Percentiles rank a stretch among this genome's conserved stretches.
phyloP scores from a whole-genome alignment of 345 rosid genomes.

The Lumnitzera littorea region DNA sequence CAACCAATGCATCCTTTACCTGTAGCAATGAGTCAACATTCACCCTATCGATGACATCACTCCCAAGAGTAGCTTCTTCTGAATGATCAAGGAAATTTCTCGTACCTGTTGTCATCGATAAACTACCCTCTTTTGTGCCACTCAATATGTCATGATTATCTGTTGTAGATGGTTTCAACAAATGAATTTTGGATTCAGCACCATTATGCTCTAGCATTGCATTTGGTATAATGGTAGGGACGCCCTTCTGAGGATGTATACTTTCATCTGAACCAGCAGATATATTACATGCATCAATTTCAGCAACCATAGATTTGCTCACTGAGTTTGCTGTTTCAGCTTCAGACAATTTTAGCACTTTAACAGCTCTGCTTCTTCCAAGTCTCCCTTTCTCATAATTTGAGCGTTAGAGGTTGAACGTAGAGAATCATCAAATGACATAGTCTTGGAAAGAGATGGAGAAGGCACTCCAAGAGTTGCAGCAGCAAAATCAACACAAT shows the following conservation, averaged over 20 bases:
- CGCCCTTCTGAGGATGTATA: slow-evolving; percentile 18
- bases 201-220: slow-evolving; percentile 15
- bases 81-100: slow-evolving; percentile 23
- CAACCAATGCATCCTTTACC: slow-evolving; percentile 20
- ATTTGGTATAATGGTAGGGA: slow-evolving; percentile 14
- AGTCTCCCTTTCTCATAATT: slow-evolving; percentile 57
- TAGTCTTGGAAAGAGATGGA: slow-evolving; percentile 69
- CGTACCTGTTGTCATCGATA: slow-evolving; percentile 23
- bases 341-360: slow-evolving; percentile 68
- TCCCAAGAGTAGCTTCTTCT: slow-evolving; percentile 16
- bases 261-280: slow-evolving; percentile 31
- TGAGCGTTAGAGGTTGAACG: slow-evolving; percentile 37
- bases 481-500: slow-evolving; percentile 89
- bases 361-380: slow-evolving; percentile 72
- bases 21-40: slow-evolving; percentile 16
- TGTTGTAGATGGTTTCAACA: slow-evolving; percentile 23
- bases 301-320: slow-evolving; percentile 12
- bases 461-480: slow-evolving; percentile 98
- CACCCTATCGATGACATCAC: slow-evolving; percentile 23
- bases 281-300: slow-evolving; percentile 19
- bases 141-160: slow-evolving; percentile 20
- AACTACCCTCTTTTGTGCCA: slow-evolving; percentile 19
- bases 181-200: slow-evolving; percentile 17
- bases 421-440: slow-evolving; percentile 65
- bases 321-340: slow-evolving; percentile 17